Evolutionary conservation across 352 stramenopile species (phyloP).

Genomic region (Pythium pyrilobum): DNA sequence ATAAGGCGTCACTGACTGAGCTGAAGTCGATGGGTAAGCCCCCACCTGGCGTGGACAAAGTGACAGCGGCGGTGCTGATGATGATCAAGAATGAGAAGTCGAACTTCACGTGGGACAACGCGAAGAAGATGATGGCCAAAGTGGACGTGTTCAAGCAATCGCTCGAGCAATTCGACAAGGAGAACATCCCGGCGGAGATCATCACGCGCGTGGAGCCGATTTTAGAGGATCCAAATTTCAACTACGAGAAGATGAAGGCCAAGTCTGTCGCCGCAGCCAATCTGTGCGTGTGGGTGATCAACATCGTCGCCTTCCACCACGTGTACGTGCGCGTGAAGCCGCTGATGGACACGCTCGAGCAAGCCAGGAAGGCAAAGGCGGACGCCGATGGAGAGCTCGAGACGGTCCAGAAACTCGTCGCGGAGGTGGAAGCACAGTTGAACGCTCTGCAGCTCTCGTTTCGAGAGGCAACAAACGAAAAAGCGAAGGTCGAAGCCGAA

Average conservation of each 20-base stretch:
- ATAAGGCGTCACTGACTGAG: conserved; percentile 85
- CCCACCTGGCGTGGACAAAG: conserved; percentile 83
- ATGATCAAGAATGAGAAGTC: conserved; percentile 93
- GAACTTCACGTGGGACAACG: conserved; percentile 93
- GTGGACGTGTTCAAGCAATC: conserved; percentile 90
- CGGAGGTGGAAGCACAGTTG: conserved; percentile 79
- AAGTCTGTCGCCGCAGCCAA: conserved; percentile 90
- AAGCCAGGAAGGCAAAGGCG: conserved; percentile 63
- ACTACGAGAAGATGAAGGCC: conserved; percentile 92
- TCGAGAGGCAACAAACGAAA: conserved; percentile 86
- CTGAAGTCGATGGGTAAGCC: conserved; percentile 88
- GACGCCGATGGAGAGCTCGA: conserved; percentile 81
- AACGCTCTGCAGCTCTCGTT: conserved; percentile 74
- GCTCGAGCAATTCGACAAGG: conserved; percentile 88
- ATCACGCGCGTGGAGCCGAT: conserved; percentile 84
- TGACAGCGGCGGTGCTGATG: conserved; percentile 88
- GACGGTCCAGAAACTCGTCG: conserved; percentile 74
- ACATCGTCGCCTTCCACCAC: conserved; percentile 91
- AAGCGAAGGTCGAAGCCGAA: conserved; percentile 87
- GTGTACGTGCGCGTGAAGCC: conserved; percentile 93
- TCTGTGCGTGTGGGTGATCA: conserved; percentile 91
- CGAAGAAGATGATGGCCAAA: conserved; percentile 96
- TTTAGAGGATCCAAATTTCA: conserved; percentile 89
- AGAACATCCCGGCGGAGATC: conserved; percentile 88
- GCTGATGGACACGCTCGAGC: conserved; percentile 90